Conservation (phyloP, 805 yeast genomes). For the Candida stauntonica region DNA sequence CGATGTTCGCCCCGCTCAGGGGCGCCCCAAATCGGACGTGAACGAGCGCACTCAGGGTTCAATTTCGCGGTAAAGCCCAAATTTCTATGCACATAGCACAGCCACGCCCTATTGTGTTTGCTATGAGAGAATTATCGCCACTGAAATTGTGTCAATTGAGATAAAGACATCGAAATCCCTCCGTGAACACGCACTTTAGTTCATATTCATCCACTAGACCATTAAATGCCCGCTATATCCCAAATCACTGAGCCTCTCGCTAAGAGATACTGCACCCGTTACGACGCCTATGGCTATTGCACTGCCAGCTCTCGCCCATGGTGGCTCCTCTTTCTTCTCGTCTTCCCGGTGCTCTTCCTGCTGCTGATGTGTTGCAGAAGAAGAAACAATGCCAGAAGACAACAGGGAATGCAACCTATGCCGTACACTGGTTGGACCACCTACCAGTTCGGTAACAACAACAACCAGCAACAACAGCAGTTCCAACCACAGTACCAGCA, state of each 20-base stretch:
- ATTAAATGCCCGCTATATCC: not conserved
- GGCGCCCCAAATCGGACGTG: no score
- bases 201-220: not conserved
- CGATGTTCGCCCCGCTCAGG: no score
- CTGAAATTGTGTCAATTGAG: no score
- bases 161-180: no score
- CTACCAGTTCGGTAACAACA: conserved; percentile 6
- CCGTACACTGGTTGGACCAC: conserved; percentile 26
- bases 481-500: conserved; percentile 5
- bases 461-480: conserved; percentile 11
- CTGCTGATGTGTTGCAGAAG: conserved; percentile 12
- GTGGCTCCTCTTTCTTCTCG: conserved; percentile 20
- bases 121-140: no score
- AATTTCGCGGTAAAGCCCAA: no score
- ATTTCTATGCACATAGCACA: no score
- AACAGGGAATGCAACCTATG: conserved; percentile 16
- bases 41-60: no score
- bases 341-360: conserved; percentile 10
- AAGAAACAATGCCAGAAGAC: conserved; percentile 17
- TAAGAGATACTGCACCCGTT: conserved; percentile 11
- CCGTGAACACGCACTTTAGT: no score
- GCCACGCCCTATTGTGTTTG: no score
- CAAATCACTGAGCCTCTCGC: conserved; percentile 1
- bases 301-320: conserved; percentile 10
- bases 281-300: conserved; percentile 4